A percentile compares a stretch with the other conserved stretches of the same genome.
Conservation (phyloP, 768 basidiomycete genomes). For the Termitomyces sp. region DNA sequence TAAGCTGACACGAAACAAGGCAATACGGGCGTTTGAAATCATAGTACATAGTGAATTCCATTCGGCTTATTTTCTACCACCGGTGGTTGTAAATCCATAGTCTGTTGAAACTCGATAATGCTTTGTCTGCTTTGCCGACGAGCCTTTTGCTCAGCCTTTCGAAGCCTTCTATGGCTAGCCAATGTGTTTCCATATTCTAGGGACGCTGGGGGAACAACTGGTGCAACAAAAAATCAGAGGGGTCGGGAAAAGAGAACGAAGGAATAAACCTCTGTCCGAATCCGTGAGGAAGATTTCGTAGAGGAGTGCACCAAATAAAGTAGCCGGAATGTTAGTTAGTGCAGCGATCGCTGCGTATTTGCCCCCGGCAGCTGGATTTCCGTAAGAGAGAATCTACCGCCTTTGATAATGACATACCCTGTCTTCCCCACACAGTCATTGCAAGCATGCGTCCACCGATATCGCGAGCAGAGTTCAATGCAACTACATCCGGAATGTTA, state of each 20-base stretch:
- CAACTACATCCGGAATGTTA: conserved; percentile 29
- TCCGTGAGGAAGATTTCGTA: conserved; percentile 59
- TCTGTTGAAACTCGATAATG: conserved; percentile 6
- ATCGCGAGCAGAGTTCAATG: conserved; percentile 66
- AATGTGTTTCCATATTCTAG: conserved; percentile 9
- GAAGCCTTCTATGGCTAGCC: conserved; percentile 9
- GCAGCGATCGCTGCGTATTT: conserved; percentile 57
- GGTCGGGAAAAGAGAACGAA: neutral
- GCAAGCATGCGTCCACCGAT: conserved; percentile 59
- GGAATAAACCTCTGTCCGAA: conserved; percentile 47
- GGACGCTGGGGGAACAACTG: conserved; percentile 13
- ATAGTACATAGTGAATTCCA: conserved; percentile 1
- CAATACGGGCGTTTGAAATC: neutral
- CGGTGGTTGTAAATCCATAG: conserved; percentile 1
- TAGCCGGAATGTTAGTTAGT: conserved; percentile 63
- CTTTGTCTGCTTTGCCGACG: conserved; percentile 11
- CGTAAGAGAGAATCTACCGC: neutral
- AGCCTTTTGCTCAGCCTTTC: conserved; percentile 1
- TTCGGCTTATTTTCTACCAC: conserved; percentile 2
- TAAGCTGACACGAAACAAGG: neutral
- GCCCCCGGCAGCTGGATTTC: conserved; percentile 40
- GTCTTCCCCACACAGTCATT: conserved; percentile 52
- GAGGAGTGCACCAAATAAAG: conserved; percentile 43
- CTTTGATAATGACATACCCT: conserved; percentile 22
- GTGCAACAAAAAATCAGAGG: neutral